Percentiles rank a stretch among this genome's conserved stretches.
Conservation (phyloP, 441 rosid species). For the Populus hybrid region DNA sequence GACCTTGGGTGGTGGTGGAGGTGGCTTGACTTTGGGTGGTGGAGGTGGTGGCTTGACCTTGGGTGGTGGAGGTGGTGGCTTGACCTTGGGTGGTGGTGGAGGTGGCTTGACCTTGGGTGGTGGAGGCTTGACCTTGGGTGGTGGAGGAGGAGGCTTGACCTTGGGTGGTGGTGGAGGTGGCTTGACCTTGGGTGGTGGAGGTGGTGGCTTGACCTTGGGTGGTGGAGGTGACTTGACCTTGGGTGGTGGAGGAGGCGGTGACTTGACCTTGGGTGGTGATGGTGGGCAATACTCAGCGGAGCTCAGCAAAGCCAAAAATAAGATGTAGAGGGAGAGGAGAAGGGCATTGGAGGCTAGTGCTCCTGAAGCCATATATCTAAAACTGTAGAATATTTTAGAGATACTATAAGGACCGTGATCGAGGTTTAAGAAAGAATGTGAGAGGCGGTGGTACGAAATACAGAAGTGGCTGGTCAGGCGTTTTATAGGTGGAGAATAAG, state of each 20-base stretch:
- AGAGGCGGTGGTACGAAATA: not conserved
- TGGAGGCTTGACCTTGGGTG: not conserved
- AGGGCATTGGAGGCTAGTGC: conserved; percentile 27
- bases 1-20: conserved; percentile 6
- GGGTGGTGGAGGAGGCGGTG: conserved; percentile 17
- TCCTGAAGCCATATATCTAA: conserved; percentile 39
- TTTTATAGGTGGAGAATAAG: conserved; percentile 10
- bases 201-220: not conserved
- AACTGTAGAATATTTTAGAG: not conserved
- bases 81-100: not conserved
- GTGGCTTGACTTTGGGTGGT: not conserved
- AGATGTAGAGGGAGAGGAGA: conserved; percentile 35
- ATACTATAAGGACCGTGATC: too few species aligned
- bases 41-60: not conserved
- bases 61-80: not conserved
- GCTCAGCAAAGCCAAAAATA: conserved; percentile 44
- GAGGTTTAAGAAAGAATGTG: not conserved
- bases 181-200: not conserved
- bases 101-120: not conserved
- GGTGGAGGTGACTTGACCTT: conserved; percentile 10
- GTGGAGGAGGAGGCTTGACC: not conserved
- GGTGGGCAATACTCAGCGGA: conserved; percentile 37
- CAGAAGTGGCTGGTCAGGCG: conserved; percentile 1
- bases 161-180: not conserved
- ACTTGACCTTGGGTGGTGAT: not conserved